Evolutionary conservation across 176 grass and related monocot genomes (phyloP), one percentile per base, ranked within the genome.

Genomic region (Aegilops bicornis): DNA sequence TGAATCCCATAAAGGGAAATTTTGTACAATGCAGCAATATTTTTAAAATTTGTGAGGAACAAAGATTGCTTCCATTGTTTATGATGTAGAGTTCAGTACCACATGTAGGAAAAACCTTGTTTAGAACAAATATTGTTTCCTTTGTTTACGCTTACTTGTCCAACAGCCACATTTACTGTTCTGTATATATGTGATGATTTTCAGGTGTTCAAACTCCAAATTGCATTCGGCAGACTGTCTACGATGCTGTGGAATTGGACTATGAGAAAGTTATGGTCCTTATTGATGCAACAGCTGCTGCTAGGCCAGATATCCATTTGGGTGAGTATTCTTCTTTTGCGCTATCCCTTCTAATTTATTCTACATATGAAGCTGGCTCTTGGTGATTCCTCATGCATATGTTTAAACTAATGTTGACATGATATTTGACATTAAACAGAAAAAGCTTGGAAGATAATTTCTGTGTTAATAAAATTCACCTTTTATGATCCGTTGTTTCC

Each of bases 201-300:
- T 48, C 83, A 98, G 93, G 96, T 17, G 88, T 98, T 88, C 96
- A 98, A 87, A 98, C 96, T 30, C 96, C 96, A 73, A 95, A 95
- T 85, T 98, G 96, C 77, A 98, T 95, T n/a, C 90, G 96, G 37
- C 93, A 95, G 81, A 98, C 93, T 15, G 92, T 88, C 25, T 98
- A 92, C 48, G 96, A 98, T 92, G 96, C 96, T 84, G 82, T 98
- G 52, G 91, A 91, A 43, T 27, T 95, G 59, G 93, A 98, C 81
- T 98, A 98, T 69, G 73, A 92, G 71, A 83, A 89, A 89, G 84
- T 98, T 69, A 91, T 82, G 0, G 92, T 99, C 64, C 88, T 99
- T 81, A 88, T 85, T 85, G 94, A 99, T 83, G 92, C 97, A 77
- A 96, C 97, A 73, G 94, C 97, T 86, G 97, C 94, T 73, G 88